Evolutionary conservation across 169 alveolate species (phyloP), one percentile per base, ranked within the genome.

Genomic region (Plasmodium vivax): DNA sequence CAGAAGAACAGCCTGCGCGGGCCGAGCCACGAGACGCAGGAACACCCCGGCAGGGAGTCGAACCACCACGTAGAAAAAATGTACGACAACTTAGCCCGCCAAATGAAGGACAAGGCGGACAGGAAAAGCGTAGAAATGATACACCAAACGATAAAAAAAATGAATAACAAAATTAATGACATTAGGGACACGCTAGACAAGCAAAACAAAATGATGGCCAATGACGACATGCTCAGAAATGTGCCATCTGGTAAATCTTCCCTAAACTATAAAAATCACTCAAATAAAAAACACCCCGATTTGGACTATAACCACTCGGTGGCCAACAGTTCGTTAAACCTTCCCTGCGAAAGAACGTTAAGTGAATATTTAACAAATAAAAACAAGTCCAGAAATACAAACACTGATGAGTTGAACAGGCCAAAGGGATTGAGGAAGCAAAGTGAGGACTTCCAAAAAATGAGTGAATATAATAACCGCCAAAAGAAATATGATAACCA

Each of bases 141-240:
- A 87, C 85, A 87, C 34, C 93, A 87, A 87, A 87, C 93, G 19
- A 75, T 87, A 30, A 87, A 87, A 87, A 87, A 87, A 56, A 32
- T 87, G 80, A 87, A 87, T 71, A 47, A 74, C 56, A 87, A 87
- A 87, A 87, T 87, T 54, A 87, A 74, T 32, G 93, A 87, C 27
- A 87, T 87, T 5, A 16, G 58, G 45, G 72, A 32, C 34, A 79
- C 93, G 58, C 14, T 87, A 47, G 93, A 87, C 23, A 87, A 71
- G 87, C 74, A 87, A 87, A 87, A 87, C 71, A 87, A 77, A 56
- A 75, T 87, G 3, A 68, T 68, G 38, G 27, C 43, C 30, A 87
- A 87, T 54, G 85, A 87, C 30, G 75, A 71, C 38, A 75, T 87
- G 38, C n/a, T 34, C 30, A 87, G 56, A 87, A 58, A 38, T 32